Percentiles rank a stretch among this genome's conserved stretches.
These are phyloP conservation scores for Alternaria hordeiaustralica DNA, from an alignment of 2,329 filamentous ascomycete species.

Conservation along the genomic window DNA sequence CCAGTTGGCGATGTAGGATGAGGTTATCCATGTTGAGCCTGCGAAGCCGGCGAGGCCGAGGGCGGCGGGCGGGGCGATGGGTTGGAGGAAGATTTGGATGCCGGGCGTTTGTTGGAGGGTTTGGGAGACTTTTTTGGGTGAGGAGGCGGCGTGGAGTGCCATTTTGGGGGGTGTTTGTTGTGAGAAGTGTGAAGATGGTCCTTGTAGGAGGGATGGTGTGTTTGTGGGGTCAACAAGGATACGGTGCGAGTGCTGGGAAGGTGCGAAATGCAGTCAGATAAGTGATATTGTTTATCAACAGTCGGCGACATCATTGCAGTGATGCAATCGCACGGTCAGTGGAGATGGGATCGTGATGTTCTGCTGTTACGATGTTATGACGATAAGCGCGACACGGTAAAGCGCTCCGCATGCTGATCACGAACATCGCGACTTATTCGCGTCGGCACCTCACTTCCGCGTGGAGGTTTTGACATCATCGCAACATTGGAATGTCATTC, in stretches of 20 bases:
- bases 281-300: too few species aligned
- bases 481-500: background rate
- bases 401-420: background rate
- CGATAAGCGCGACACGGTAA: background rate
- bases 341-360: background rate
- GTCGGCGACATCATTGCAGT: background rate
- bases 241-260: too few species aligned
- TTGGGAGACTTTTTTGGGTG: background rate
- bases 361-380: background rate
- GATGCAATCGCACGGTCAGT: background rate
- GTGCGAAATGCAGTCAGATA: too few species aligned
- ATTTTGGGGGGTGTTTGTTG: background rate
- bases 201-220: too few species aligned
- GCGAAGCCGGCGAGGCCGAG: conserved; percentile 2
- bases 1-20: background rate
- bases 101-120: background rate
- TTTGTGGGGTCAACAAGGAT: too few species aligned
- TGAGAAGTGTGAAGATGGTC: too few species aligned
- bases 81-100: background rate
- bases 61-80: background rate
- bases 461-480: background rate
- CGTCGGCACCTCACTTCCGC: background rate
- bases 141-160: background rate
- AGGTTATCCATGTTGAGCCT: background rate
- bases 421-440: background rate